A percentile compares a stretch with the other conserved stretches of the same genome.
Conservation (phyloP, 2,329 filamentous ascomycete species). For the Curvularia lunata region DNA sequence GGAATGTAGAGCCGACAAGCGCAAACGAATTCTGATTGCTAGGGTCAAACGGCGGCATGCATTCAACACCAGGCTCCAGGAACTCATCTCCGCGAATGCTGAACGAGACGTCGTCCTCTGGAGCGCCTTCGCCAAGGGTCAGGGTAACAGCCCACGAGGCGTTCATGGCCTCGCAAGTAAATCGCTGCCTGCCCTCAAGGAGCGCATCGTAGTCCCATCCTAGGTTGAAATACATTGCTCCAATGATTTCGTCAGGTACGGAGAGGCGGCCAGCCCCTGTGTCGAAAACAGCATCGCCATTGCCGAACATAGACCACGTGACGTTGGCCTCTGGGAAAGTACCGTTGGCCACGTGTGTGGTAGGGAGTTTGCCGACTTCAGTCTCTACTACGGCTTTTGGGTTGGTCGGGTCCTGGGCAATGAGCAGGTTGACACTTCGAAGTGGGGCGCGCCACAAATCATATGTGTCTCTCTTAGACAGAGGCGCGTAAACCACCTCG, state of each 20-base stretch:
- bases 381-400: constrained; percentile 16
- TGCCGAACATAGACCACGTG: constrained; percentile 11
- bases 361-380: constrained; percentile 8
- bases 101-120: constrained; percentile 18
- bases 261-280: constrained; percentile 26
- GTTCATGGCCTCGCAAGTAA: constrained; percentile 25
- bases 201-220: constrained; percentile 29
- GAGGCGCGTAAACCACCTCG: constrained; percentile 57
- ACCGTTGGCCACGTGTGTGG: background rate
- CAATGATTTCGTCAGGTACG: constrained; percentile 15
- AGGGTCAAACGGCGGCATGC: constrained; percentile 25
- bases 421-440: constrained; percentile 11
- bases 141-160: constrained; percentile 27
- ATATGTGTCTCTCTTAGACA: constrained; percentile 17
- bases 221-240: constrained; percentile 26
- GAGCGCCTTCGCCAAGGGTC: constrained; percentile 20
- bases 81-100: constrained; percentile 22
- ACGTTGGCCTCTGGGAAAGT: constrained; percentile 9
- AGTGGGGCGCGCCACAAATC: constrained; percentile 28
- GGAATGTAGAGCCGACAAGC: constrained; percentile 20
- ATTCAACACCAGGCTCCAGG: constrained; percentile 12
- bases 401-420: constrained; percentile 16
- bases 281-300: constrained; percentile 22
- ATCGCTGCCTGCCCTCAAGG: constrained; percentile 15
- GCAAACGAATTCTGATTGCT: constrained; percentile 13